Evolutionary conservation across 495 filamentous ascomycete genomes (phyloP), one percentile per base, ranked within the genome.

Genomic region (Penicillium goetzii): DNA sequence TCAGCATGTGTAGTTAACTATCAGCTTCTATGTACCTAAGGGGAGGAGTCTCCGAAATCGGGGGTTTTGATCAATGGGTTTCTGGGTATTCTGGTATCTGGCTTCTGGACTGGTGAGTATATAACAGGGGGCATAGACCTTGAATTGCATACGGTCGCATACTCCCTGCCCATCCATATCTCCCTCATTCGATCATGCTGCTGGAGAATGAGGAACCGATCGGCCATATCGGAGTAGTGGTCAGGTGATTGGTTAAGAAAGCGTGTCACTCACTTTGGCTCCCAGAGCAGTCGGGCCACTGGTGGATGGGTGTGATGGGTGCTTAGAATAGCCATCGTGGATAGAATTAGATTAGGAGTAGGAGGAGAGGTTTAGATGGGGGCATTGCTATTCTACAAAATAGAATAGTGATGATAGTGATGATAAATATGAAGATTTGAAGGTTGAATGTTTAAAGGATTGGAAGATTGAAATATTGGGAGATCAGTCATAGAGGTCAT

Each of bases 221-320:
- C 15, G 47, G 47, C 49, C 28, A 60, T 41, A 25, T 33, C 28
- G 52, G 21, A n/a, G 33, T 8, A 23, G 2, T 33, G 32, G 34
- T 38, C 19, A 28, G 30, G 52, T 2, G 5, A 17, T 38, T 30
- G 26, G 38, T 5, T 38, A 19, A 59, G 6, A 56, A 21, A 60
- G 55, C n/a, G 28, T 5, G 32, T 51, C 23, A 78, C 77, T 67
- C 10, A 79, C 77, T 67, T 72, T 19, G 74, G 73, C 60, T 78
- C 77, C 77, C 77, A 79, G 32, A 67, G 64, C 32, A 79, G 62
- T 38, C 77, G 72, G 21, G 72, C 74, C 52, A 79, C 49, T 8
- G 70, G 72, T 47, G 63, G 58, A 59, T 51, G 65, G n/a, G 61
- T 41, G 34, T 25, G 56, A 36, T 38, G 54, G 52, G 30, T 61